A percentile compares a stretch with the other conserved stretches of the same genome.
These are phyloP conservation scores for Ogataea glucozyma DNA, from an alignment of 805 yeast genomes.

Conservation along the genomic window DNA sequence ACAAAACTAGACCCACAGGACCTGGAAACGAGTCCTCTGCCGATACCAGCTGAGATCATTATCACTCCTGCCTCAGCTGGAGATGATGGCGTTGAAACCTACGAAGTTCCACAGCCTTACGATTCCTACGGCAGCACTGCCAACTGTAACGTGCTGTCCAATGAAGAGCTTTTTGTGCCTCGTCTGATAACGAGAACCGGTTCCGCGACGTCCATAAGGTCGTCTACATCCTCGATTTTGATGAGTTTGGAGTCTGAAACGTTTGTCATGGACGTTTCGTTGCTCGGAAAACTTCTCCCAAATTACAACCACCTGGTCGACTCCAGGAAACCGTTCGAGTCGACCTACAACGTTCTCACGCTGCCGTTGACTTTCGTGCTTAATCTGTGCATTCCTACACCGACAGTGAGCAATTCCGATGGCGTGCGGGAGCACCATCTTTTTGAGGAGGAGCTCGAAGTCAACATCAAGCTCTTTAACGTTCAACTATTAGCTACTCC, in stretches of 20 bases:
- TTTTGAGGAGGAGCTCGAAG: conserved; percentile 22
- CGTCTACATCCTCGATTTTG: conserved; percentile 17
- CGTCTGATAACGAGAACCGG: conserved; percentile 7
- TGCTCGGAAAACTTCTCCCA: conserved; percentile 20
- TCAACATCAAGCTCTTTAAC: conserved; percentile 28
- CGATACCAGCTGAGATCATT: conserved; percentile 16
- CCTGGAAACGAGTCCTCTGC: conserved; percentile 1
- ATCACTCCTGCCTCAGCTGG: conserved; percentile 15
- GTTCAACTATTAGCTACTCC: conserved; percentile 33
- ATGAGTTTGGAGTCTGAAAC: conserved; percentile 11
- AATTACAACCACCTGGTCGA: conserved; percentile 11
- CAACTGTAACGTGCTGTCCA: no score
- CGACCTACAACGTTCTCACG: conserved; percentile 25
- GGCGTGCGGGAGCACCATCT: not conserved
- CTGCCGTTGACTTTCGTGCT: conserved; percentile 29
- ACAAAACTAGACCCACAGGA: not conserved
- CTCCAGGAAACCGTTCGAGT: conserved; percentile 23
- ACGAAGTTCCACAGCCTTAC: not conserved
- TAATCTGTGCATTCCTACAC: conserved; percentile 32
- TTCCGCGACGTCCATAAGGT: conserved; percentile 12
- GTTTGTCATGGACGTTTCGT: conserved; percentile 6
- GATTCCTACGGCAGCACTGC: not conserved
- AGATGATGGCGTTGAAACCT: conserved; percentile 3
- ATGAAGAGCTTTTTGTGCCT: conserved; percentile 8
- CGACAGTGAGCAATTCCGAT: conserved; percentile 22